Base-by-base conservation (phyloP, 2,329 filamentous ascomycete genomes). In the Ophioceras dolichostomum region DNA sequence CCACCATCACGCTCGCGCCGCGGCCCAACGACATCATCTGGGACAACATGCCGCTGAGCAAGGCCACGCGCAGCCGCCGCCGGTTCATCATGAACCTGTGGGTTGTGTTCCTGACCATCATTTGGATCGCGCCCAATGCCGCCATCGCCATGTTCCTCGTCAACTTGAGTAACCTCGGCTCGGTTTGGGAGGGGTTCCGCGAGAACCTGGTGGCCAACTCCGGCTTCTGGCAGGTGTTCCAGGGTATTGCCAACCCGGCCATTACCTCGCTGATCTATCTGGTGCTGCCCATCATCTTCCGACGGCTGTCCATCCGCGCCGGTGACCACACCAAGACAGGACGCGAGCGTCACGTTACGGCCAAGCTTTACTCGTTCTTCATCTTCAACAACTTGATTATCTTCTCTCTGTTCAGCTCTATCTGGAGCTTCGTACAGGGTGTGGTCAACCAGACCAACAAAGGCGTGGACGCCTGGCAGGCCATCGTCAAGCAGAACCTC, bases 321-420 rank as follows among this genome's bases (percentile, higher is more conserved):
- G 91, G 91, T 45, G 89, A 96, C 53, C 72, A 83, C 45, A 94
- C 86, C 34, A 98, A 96, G 61, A 94, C 85, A 0, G 84, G 85
- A 19, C 77, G 91, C 38, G 91, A 98, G 56, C 73, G 86, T 21
- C 89, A 96, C 56, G 91, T 98, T 37, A 71, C 91, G 41, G 79
- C 76, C 44, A 93, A 94, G 58, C 70, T 98, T 3, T 98, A 93
- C 60, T 73, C 83, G 14, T 98, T 98, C 64, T 98, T 98, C 59
- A 75, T 95, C 37, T 87, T 98, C 68, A 98, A 98, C 71, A 96
- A 96, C 53, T 60, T 98, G 39, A 66, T 98, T 46, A 79, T 96
- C 40, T 96, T 96, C 59, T 95, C 88, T 10, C 66, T 94, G 12
- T 96, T 96, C 58, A 85, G 83, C 32, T 78, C 84, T 2, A 61